phyloP scores from a whole-genome alignment of 805 yeast species.

The Candida parachauliodes region DNA sequence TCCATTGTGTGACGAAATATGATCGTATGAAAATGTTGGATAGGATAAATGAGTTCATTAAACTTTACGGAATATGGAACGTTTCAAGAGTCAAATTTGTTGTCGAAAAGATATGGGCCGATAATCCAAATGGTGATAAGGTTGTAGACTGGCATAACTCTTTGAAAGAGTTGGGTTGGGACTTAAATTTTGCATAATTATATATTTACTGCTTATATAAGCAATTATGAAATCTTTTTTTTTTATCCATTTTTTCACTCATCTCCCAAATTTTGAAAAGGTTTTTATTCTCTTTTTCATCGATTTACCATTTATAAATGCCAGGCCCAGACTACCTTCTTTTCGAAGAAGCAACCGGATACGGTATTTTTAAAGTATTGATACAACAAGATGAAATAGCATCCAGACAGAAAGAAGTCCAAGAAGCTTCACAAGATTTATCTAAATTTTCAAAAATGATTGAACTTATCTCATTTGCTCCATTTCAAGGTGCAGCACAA shows the following conservation, averaged over 20 bases:
- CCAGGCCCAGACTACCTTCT: conserved; percentile 85
- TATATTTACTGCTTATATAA: conserved; percentile 1
- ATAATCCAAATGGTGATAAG: conserved; percentile 48
- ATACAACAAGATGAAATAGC: conserved; percentile 94
- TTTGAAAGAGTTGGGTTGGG: conserved; percentile 69
- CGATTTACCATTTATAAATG: conserved; percentile 26
- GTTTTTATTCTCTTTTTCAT: conserved; percentile 1
- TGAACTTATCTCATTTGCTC: conserved; percentile 92
- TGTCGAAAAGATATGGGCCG: conserved; percentile 47
- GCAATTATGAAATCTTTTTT: conserved; percentile 3
- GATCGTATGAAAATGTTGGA: conserved; percentile 50
- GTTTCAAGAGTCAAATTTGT: conserved; percentile 42
- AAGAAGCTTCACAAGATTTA: conserved; percentile 81
- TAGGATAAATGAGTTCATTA: conserved; percentile 53
- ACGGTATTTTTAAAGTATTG: conserved; percentile 91
- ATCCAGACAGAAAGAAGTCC: conserved; percentile 88
- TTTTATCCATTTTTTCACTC: neutral
- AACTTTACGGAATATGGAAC: conserved; percentile 68
- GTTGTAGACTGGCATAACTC: conserved; percentile 73
- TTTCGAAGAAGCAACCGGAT: conserved; percentile 98
- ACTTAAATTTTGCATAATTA: conserved; percentile 63
- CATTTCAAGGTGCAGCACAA: conserved; percentile 99
- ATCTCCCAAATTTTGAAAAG: conserved; percentile 1
- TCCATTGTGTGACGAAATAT: conserved; percentile 53
- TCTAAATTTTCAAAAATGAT: conserved; percentile 86